phyloP scores from a whole-genome alignment of 805 yeast genomes.

The Jamesozyma hellenica region DNA sequence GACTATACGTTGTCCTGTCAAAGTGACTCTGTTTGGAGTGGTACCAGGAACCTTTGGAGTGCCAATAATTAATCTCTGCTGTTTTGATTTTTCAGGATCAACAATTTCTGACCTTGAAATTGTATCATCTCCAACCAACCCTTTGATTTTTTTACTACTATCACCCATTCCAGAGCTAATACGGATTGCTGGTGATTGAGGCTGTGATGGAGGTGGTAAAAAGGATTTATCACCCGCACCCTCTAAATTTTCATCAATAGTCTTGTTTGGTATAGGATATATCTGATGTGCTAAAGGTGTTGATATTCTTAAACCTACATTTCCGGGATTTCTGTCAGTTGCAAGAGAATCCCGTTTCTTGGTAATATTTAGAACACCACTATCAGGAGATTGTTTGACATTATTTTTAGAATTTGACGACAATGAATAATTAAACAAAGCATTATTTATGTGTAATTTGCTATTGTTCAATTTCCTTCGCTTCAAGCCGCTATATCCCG shows the following conservation, averaged over 20 bases:
- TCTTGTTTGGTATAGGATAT: conserved; percentile 12
- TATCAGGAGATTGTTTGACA: not conserved
- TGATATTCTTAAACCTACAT: conserved; percentile 20
- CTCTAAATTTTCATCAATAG: conserved; percentile 13
- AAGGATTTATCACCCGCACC: conserved; percentile 21
- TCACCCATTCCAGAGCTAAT: conserved; percentile 25
- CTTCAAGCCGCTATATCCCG: conserved; percentile 13
- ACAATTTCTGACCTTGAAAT: conserved; percentile 29
- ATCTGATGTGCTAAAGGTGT: conserved; percentile 32
- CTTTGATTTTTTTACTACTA: conserved; percentile 19
- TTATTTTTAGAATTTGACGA: not conserved
- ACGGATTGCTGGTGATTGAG: conserved; percentile 28
- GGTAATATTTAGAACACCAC: conserved; percentile 8
- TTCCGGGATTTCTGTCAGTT: conserved; percentile 2
- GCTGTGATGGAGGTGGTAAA: conserved; percentile 26
- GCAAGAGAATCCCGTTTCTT: conserved; percentile 5
- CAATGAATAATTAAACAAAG: no score
- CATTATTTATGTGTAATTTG: conserved; percentile 3
- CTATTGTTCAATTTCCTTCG: conserved; percentile 15
- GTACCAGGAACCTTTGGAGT: conserved; percentile 20
- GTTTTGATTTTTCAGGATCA: conserved; percentile 26
- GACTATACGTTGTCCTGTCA: conserved; percentile 9
- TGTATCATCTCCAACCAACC: conserved; percentile 21
- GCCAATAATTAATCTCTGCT: conserved; percentile 20
- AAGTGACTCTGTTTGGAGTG: conserved; percentile 18